Conservation (phyloP, 768 basidiomycete species). For the Lactarius hengduanensis region DNA sequence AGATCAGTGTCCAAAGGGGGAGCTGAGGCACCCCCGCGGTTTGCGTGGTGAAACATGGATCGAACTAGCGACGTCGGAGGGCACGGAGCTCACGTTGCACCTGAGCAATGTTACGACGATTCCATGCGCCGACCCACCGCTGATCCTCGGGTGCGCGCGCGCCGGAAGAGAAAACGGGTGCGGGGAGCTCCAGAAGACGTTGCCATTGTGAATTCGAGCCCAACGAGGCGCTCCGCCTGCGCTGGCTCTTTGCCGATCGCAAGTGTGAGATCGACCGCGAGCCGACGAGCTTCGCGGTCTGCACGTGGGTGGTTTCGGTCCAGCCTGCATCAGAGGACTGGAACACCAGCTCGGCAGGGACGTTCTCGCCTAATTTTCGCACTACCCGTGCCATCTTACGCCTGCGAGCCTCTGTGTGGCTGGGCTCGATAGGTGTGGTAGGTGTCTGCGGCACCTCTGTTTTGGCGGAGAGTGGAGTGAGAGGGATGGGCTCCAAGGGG, state of each 20-base stretch:
- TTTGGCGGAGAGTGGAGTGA: slow-evolving; percentile 6
- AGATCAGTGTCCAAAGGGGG: background rate
- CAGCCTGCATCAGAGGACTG: background rate
- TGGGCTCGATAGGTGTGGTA: slow-evolving; percentile 13
- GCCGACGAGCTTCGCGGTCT: background rate
- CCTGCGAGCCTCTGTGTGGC: slow-evolving; percentile 19
- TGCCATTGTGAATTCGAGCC: slow-evolving; percentile 6
- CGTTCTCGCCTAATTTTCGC: slow-evolving; percentile 34
- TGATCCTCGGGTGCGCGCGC: slow-evolving; percentile 23
- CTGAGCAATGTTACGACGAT: slow-evolving; percentile 25
- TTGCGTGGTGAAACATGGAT: background rate
- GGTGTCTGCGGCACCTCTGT: slow-evolving; percentile 7
- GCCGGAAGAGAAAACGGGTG: slow-evolving; percentile 22
- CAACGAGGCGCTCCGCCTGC: slow-evolving; percentile 24
- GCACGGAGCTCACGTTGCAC: slow-evolving; percentile 32
- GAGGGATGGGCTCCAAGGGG: slow-evolving; percentile 39
- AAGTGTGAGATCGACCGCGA: background rate
- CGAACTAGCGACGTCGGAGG: slow-evolving; percentile 37
- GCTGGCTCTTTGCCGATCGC: background rate
- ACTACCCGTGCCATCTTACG: slow-evolving; percentile 30
- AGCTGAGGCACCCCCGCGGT: background rate
- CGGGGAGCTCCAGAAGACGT: slow-evolving; percentile 3
- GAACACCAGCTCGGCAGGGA: slow-evolving; percentile 36
- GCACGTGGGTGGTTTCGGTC: background rate
- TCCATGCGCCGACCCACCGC: slow-evolving; percentile 29